phyloP scores from a whole-genome alignment of 1,139 yeast genomes.

The Saccharomyces hybrid region DNA sequence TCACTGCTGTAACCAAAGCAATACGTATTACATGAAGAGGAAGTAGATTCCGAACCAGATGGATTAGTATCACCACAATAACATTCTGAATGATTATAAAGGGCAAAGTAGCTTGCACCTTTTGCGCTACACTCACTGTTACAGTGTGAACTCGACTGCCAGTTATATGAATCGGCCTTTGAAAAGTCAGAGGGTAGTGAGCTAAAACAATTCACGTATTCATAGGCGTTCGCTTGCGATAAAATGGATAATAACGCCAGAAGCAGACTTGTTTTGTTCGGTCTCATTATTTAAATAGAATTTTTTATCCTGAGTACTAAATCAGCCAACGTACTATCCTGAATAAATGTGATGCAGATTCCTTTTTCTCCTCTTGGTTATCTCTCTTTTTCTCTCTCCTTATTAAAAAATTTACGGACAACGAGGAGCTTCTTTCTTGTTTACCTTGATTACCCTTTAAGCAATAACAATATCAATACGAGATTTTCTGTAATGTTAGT shows the following conservation, averaged over 20 bases:
- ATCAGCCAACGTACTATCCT: background rate
- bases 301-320: background rate
- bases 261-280: background rate
- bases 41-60: slow-evolving; percentile 20
- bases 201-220: slow-evolving; percentile 30
- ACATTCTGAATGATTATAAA: slow-evolving; percentile 44
- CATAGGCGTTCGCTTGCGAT: slow-evolving; percentile 8
- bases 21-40: slow-evolving; percentile 24
- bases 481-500: background rate
- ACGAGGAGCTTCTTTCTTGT: background rate
- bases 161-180: slow-evolving; percentile 35
- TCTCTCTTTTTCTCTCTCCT: background rate
- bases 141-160: slow-evolving; percentile 44
- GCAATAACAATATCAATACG: background rate
- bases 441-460: background rate
- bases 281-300: background rate
- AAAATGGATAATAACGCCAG: slow-evolving; percentile 1
- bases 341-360: background rate
- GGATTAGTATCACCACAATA: slow-evolving; percentile 48
- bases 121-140: slow-evolving; percentile 34
- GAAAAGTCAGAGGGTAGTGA: slow-evolving; percentile 35
- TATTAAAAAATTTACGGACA: background rate
- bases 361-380: background rate
- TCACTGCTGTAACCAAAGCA: slow-evolving; percentile 35
- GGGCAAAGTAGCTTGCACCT: slow-evolving; percentile 44